phyloP scores from a whole-genome alignment of 2,329 filamentous ascomycete genomes.

The Ophiostoma sp. region DNA sequence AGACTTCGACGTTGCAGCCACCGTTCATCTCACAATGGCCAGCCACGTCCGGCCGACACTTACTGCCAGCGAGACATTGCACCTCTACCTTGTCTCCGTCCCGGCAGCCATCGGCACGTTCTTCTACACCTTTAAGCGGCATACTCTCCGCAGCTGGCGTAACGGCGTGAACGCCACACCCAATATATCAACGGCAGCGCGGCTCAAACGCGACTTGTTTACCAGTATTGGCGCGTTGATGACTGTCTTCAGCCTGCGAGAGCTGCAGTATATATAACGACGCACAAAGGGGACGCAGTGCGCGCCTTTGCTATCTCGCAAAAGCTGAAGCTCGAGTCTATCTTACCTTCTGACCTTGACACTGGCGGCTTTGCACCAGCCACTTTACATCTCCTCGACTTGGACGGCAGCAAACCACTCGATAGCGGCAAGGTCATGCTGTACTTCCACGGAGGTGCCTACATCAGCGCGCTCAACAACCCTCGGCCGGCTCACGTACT shows the following conservation, averaged over 20 bases:
- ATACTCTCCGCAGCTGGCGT: not conserved
- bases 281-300: not conserved
- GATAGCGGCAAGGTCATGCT: conserved; percentile 18
- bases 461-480: conserved; percentile 19
- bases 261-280: not conserved
- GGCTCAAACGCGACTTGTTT: not conserved
- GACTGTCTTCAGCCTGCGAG: not conserved
- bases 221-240: not conserved
- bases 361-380: not conserved
- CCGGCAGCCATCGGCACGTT: conserved; percentile 7
- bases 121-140: conserved; percentile 12
- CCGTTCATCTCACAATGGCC: not conserved
- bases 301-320: not conserved
- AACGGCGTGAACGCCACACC: not conserved
- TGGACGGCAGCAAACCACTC: not conserved
- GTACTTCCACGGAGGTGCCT: conserved; percentile 26
- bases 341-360: not conserved
- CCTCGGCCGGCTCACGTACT: conserved; percentile 18
- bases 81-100: conserved; percentile 12
- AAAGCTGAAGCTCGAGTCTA: not conserved
- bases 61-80: conserved; percentile 10
- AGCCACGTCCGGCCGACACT: not conserved
- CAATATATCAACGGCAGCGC: not conserved
- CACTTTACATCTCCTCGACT: not conserved
- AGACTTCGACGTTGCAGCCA: too few species aligned